Conservation (phyloP, 2,329 filamentous ascomycete genomes). For the Teratosphaeria viscida region DNA sequence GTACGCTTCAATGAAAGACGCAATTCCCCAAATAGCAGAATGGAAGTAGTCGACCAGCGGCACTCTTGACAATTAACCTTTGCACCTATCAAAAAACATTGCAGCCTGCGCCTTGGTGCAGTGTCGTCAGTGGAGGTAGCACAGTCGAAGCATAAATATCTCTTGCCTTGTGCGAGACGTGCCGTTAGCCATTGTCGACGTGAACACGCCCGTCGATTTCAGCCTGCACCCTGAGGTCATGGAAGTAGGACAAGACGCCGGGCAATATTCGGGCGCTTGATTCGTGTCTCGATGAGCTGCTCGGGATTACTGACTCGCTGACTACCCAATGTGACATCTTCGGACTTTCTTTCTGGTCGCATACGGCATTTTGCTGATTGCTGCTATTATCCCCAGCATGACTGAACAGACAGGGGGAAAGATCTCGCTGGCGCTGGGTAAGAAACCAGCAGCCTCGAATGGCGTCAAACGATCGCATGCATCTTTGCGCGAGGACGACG, state of each 20-base stretch:
- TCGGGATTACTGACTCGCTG: neutral
- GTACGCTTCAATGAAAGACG: neutral
- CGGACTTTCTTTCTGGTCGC: neutral
- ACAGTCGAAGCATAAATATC: neutral
- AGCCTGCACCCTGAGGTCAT: slow-evolving; percentile 6
- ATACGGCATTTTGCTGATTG: neutral
- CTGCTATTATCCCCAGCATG: neutral
- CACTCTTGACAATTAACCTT: neutral
- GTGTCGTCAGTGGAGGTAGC: neutral
- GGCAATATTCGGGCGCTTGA: neutral
- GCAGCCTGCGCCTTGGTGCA: neutral
- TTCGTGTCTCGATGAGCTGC: neutral
- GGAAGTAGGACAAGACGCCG: neutral
- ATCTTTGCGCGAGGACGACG: slow-evolving; percentile 27
- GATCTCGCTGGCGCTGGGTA: slow-evolving; percentile 22
- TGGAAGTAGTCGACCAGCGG: no score
- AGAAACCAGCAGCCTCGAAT: slow-evolving; percentile 20
- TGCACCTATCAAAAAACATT: neutral
- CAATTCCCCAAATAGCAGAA: no score
- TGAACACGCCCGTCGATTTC: neutral
- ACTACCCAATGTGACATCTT: neutral
- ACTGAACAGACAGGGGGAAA: slow-evolving; percentile 8
- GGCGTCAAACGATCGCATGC: slow-evolving; percentile 33
- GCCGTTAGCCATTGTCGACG: no score
- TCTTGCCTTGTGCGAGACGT: neutral